phyloP scores from a whole-genome alignment of 371 early-diverging fungal species.

The Mortierella sp. region DNA sequence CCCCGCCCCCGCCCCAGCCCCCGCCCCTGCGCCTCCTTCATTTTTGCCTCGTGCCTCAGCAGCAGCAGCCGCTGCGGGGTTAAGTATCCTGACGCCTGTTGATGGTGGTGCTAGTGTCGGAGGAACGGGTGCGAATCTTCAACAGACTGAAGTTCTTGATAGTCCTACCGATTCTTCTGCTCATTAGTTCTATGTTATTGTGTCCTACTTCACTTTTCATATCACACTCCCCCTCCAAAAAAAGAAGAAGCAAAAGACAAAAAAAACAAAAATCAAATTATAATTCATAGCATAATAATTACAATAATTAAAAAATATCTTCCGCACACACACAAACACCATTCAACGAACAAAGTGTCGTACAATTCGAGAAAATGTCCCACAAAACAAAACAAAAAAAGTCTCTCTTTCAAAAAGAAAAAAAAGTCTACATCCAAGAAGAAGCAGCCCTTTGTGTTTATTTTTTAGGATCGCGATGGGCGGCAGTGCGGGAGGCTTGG shows the following conservation, averaged over 20 bases:
- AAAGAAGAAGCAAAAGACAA: too few species aligned
- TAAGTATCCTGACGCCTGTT: neutral
- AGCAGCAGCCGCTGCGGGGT: neutral
- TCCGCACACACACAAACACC: too few species aligned
- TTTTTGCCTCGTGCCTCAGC: neutral
- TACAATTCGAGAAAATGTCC: neutral
- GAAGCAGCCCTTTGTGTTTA: neutral
- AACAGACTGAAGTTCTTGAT: neutral
- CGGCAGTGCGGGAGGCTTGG: slow-evolving; percentile 30
- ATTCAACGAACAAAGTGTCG: too few species aligned
- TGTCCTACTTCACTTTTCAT: too few species aligned
- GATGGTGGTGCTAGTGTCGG: neutral
- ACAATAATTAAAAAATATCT: too few species aligned
- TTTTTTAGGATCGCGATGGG: slow-evolving; percentile 28
- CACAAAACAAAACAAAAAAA: too few species aligned
- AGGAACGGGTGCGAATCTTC: neutral
- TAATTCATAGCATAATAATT: too few species aligned
- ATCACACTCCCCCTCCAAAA: neutral
- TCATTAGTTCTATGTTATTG: neutral
- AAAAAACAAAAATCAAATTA: too few species aligned
- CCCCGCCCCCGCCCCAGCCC: too few species aligned
- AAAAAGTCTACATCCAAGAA: neutral
- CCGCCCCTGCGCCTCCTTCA: neutral
- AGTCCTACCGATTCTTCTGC: neutral
- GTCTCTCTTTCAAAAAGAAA: neutral